Percentiles rank a stretch among this genome's conserved stretches.
Conservation (phyloP, 225 moss, liverwort and hornwort species). For the Polytrichum formosum region DNA sequence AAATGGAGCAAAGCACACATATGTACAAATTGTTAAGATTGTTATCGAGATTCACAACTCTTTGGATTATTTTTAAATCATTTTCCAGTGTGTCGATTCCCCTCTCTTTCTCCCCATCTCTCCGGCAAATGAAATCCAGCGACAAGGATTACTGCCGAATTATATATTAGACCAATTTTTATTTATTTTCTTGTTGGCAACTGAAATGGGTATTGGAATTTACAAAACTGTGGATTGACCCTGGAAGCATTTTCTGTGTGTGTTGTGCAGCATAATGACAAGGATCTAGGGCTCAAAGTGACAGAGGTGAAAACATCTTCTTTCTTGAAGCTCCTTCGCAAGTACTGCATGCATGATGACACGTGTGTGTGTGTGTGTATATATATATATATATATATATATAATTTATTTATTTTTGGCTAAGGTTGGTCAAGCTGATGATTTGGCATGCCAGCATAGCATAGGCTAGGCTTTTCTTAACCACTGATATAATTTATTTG, state of each 20-base stretch:
- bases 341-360: background rate
- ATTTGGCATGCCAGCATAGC: too few species aligned
- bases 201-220: background rate
- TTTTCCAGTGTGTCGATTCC: background rate
- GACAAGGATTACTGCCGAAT: too few species aligned
- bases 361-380: background rate
- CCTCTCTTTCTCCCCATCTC: too few species aligned
- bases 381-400: background rate
- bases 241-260: background rate
- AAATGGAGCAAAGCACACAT: too few species aligned
- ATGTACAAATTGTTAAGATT: too few species aligned
- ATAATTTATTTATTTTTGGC: too few species aligned
- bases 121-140: too few species aligned
- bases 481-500: background rate
- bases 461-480: too few species aligned
- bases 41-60: background rate
- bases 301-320: constrained; percentile 42
- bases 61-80: background rate
- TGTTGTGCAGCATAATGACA: constrained; percentile 48
- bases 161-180: too few species aligned
- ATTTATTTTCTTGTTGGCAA: too few species aligned
- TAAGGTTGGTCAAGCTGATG: too few species aligned
- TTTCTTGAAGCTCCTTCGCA: background rate
- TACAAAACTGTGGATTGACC: background rate
- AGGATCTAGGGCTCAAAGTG: constrained; percentile 40